A percentile compares a stretch with the other conserved stretches of the same genome.
Evolutionary conservation across 352 stramenopile species (phyloP).

Genomic region (Phytophthora brassicae): DNA sequence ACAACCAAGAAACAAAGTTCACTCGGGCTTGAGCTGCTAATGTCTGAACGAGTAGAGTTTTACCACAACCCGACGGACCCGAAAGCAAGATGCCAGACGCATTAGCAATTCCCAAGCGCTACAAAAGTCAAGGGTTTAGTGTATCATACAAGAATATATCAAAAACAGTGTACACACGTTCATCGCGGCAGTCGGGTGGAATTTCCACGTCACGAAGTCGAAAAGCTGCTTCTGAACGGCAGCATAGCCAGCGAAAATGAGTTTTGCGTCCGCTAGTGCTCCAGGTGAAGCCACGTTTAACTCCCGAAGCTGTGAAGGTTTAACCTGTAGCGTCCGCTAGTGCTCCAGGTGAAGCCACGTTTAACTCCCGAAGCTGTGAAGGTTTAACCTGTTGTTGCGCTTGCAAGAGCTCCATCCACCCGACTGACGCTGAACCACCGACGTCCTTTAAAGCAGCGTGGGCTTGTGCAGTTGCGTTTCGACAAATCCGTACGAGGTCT

Average conservation of each 20-base stretch:
- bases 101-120: conserved; percentile 67
- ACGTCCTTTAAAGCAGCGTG: conserved; percentile 12
- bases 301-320: conserved; percentile 72
- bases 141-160: not conserved
- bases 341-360: conserved; percentile 61
- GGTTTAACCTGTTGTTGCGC: conserved; percentile 66
- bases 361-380: conserved; percentile 72
- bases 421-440: conserved; percentile 3
- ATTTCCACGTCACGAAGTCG: conserved; percentile 72
- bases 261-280: conserved; percentile 6
- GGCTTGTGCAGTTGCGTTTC: conserved; percentile 52
- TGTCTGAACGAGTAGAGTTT: conserved; percentile 74
- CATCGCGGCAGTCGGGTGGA: conserved; percentile 60
- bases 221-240: conserved; percentile 55
- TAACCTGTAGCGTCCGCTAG: conserved; percentile 48
- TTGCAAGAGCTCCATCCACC: conserved; percentile 49
- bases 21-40: conserved; percentile 61
- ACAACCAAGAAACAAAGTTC: conserved; percentile 83
- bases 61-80: conserved; percentile 79
- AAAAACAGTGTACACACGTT: conserved; percentile 39
- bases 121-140: conserved; percentile 11
- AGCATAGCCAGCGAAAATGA: conserved; percentile 68
- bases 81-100: conserved; percentile 78
- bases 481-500: conserved; percentile 71
- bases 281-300: conserved; percentile 74